Evolutionary conservation across 176 grass and related monocot species (phyloP), one percentile per base, ranked within the genome.

Genomic region (Stipa capillata): DNA sequence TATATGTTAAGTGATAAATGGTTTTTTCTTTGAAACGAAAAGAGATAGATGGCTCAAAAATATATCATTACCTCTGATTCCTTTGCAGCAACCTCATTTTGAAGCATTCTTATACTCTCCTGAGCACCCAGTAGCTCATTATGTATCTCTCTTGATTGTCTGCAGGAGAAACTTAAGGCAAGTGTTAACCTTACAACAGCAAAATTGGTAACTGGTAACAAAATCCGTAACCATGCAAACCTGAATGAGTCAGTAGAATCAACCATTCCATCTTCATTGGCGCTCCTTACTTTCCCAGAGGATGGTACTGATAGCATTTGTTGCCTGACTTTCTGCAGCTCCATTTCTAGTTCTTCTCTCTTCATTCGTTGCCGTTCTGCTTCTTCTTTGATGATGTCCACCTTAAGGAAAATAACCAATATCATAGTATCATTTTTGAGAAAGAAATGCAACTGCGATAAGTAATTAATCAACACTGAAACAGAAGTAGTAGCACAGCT

Each of bases 61-160:
- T 65, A 69, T 68, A 42, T 35, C 8, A 33, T 25, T 79, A 93
- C 95, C 95, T 98, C 95, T 65, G 85, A 62, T 61, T 98, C 95
- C 76, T 92, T 98, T 82, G 87, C 65, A 87, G 85, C 69, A 65
- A 98, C 49, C 80, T 98, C 95, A 73, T 98, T 89, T 63, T 85
- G 50, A 81, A 98, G 92, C 50, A 83, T 84, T 81, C 79, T 85
- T 73, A 98, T 79, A 85, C 76, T 92, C 49, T 88, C 74, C 49
- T 91, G 78, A 53, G 90, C 78, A 60, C 56, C 57, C n/a, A 78
- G 25, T 53, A 93, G 81, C 58, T 90, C 88, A 50, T 72, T 89
- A 14, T 79, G 54, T 67, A 83, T 40, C 69, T 89, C 79, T 34
- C 24, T 76, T 47, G 69, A 45, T 32, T 71, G 59, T 47, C 90